Conservation (phyloP, 1,139 yeast genomes). For the Chernovozyma aurita region DNA sequence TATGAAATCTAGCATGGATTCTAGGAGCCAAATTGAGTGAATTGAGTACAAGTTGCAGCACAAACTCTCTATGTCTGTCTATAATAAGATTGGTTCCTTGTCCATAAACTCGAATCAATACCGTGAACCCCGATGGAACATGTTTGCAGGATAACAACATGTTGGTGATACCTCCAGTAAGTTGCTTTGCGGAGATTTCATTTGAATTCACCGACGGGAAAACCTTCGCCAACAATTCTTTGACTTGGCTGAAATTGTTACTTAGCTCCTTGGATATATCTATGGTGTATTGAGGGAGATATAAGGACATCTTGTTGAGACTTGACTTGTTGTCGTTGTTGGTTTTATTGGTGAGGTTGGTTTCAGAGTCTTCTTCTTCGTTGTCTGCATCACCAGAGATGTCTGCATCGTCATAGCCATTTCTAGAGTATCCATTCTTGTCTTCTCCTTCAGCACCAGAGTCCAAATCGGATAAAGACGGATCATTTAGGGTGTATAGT, state of each 20-base stretch:
- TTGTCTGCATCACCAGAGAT: neutral
- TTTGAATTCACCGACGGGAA: constrained; percentile 22
- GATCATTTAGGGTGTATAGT: constrained; percentile 40
- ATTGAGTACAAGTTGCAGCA: constrained; percentile 62
- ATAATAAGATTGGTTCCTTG: constrained; percentile 70
- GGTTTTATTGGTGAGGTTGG: too few relatives aligned
- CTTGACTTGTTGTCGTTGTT: neutral
- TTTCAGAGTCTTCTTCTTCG: neutral
- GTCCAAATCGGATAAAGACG: constrained; percentile 38
- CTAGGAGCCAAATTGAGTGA: constrained; percentile 65
- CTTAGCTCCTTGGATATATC: constrained; percentile 29
- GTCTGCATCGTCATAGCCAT: constrained; percentile 5
- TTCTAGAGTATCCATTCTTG: constrained; percentile 7
- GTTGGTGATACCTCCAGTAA: constrained; percentile 82
- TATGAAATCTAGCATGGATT: constrained; percentile 63
- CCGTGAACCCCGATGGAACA: constrained; percentile 25
- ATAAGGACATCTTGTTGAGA: constrained; percentile 14
- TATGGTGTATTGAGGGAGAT: constrained; percentile 34
- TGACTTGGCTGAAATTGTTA: constrained; percentile 29
- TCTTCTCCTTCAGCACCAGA: constrained; percentile 18
- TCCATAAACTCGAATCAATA: constrained; percentile 71
- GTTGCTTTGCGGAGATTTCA: constrained; percentile 28
- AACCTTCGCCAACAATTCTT: constrained; percentile 27
- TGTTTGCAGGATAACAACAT: constrained; percentile 55
- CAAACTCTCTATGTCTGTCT: constrained; percentile 72